These are phyloP conservation scores for Microcos paniculata DNA, from an alignment of 345 rosid genomes.

Conservation along the genomic window DNA sequence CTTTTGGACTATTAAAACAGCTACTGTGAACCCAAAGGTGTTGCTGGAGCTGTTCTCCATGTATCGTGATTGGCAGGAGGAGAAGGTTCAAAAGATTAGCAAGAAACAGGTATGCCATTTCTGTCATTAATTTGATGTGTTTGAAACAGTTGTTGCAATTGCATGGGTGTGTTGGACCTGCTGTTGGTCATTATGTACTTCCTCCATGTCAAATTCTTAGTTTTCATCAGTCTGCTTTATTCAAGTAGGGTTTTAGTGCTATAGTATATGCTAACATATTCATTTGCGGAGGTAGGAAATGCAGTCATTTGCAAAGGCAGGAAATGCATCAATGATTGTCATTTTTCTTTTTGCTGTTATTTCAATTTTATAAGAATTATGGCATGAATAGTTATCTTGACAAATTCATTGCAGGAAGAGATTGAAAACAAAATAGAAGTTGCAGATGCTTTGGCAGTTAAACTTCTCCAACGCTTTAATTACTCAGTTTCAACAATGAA, in stretches of 20 bases:
- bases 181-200: background rate
- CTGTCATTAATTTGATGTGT: background rate
- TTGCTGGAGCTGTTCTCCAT: constrained; percentile 79
- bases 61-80: constrained; percentile 81
- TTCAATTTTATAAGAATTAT: background rate
- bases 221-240: background rate
- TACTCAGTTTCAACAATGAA: constrained; percentile 74
- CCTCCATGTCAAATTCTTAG: background rate
- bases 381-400: constrained; percentile 7
- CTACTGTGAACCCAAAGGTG: constrained; percentile 72
- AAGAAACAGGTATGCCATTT: constrained; percentile 59
- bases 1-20: constrained; percentile 30
- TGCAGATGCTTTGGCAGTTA: constrained; percentile 84
- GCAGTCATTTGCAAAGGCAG: background rate
- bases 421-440: constrained; percentile 92
- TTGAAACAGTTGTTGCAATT: background rate
- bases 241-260: constrained; percentile 11
- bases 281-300: background rate
- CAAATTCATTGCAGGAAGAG: constrained; percentile 61
- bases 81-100: constrained; percentile 58
- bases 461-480: constrained; percentile 79
- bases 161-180: constrained; percentile 4
- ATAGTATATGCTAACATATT: background rate
- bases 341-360: background rate
- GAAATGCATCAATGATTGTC: background rate